Base-by-base conservation (phyloP, 2,329 filamentous ascomycete genomes). In the Penicillium brevicompactum region DNA sequence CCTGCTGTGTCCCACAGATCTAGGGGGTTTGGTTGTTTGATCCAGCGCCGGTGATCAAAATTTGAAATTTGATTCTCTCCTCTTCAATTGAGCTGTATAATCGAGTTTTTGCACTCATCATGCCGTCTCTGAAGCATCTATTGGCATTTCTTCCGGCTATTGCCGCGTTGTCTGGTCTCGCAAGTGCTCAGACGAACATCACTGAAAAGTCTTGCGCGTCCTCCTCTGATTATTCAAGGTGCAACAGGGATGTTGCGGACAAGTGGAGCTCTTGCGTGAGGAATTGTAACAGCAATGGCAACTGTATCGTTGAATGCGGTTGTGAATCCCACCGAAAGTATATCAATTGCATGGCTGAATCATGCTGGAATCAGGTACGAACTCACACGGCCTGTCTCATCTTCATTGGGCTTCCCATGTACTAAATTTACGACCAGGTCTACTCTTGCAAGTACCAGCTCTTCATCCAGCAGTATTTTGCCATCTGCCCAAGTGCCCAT, bases 371-470 rank as follows among this genome's bases (percentile, higher is more conserved):
- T 54, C 66, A 70, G 53, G 68, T 71, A 61, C n/a, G 51, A 11
- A 10, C 21, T 40, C 11, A 44, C 44, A 22, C 18, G 18, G 18
- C 24, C 2, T 37, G 10, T 22, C 22, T 11, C 21, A 9, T 13
- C 30, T 11, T n/a, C 16, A 14, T 43, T 37, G 8, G 10, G 6
- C 38, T 13, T 22, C 11, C 9, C 7, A 42, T 8, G n/a, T 18
- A 1, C 46, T 31, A 21, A 49, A 21, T 5, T 4, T 13, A 6
- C 7, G 22, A 6, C 37, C 24, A 70, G 67, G 72, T 74, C 46
- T 75, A 70, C 59, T 72, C 72, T 38, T 76, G 73, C 60, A 70
- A 74, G 60, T 76, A 75, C 52, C 73, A 76, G 57, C 62, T 70
- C 37, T 74, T 73, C 60, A 64, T 74, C 16, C 59, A 72, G 27